Conservation (phyloP, 805 yeast species). For the Yarrowia sp. region DNA sequence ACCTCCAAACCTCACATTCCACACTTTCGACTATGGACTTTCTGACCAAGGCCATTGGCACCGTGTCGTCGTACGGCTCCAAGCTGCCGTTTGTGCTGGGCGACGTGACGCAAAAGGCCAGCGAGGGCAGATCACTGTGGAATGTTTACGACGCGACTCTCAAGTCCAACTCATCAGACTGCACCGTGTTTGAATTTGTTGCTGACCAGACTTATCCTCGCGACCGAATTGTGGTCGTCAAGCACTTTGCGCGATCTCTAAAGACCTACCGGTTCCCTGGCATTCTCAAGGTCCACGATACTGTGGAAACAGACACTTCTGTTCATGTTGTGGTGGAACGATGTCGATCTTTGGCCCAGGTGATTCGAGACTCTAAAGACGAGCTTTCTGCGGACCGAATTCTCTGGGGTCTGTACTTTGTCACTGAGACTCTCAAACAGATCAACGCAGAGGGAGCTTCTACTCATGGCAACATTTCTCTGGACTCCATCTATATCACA, state of each 20-base stretch:
- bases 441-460: slow-evolving; percentile 63
- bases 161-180: slow-evolving; percentile 53
- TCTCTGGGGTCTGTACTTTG: slow-evolving; percentile 62
- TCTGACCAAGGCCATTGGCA: slow-evolving; percentile 46
- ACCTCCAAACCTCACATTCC: background rate
- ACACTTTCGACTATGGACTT: slow-evolving; percentile 46
- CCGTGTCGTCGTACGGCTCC: slow-evolving; percentile 46
- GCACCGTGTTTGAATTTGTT: slow-evolving; percentile 72
- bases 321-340: slow-evolving; percentile 73
- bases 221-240: slow-evolving; percentile 52
- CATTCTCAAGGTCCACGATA: slow-evolving; percentile 65
- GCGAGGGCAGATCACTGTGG: slow-evolving; percentile 62
- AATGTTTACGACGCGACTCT: slow-evolving; percentile 63
- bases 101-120: slow-evolving; percentile 43
- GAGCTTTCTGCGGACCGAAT: slow-evolving; percentile 49
- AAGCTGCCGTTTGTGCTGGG: slow-evolving; percentile 48
- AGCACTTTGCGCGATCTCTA: slow-evolving; percentile 56
- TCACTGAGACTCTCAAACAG: slow-evolving; percentile 60
- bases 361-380: slow-evolving; percentile 50
- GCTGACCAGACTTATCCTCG: slow-evolving; percentile 51
- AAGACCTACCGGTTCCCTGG: slow-evolving; percentile 75
- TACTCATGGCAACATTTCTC: slow-evolving; percentile 68
- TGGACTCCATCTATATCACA: slow-evolving; percentile 67
- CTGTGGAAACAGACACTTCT: slow-evolving; percentile 64
- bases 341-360: slow-evolving; percentile 58